phyloP scores from a whole-genome alignment of 2,329 filamentous ascomycete species.

The Trichoderma atroviride region DNA sequence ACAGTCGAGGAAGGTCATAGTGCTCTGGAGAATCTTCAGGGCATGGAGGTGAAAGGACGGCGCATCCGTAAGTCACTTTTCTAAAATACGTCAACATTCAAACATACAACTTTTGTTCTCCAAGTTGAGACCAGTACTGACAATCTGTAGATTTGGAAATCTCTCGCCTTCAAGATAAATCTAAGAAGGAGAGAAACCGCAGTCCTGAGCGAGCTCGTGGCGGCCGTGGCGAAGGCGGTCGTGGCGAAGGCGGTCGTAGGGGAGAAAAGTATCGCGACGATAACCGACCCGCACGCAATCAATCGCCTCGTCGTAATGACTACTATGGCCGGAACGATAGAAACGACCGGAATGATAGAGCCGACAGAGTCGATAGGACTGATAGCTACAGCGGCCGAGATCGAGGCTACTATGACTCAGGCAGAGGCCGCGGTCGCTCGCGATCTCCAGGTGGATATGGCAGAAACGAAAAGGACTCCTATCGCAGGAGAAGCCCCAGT shows the following conservation, averaged over 20 bases:
- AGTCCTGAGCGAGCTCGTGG: constrained; percentile 61
- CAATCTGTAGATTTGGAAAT: constrained; percentile 75
- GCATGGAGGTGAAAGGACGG: constrained; percentile 79
- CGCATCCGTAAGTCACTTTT: constrained; percentile 76
- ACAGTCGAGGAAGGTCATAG: constrained; percentile 71
- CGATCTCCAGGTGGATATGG: constrained; percentile 60
- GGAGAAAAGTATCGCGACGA: constrained; percentile 62
- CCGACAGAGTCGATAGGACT: constrained; percentile 55
- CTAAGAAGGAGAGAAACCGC: constrained; percentile 61
- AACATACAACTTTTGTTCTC: not conserved
- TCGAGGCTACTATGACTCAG: constrained; percentile 46
- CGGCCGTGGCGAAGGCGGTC: constrained; percentile 37
- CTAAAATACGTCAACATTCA: too few species aligned
- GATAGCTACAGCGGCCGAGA: constrained; percentile 54
- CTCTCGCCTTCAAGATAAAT: constrained; percentile 81
- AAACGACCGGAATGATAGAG: constrained; percentile 43
- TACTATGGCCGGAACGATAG: constrained; percentile 55
- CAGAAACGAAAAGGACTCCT: constrained; percentile 52
- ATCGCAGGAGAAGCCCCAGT: constrained; percentile 71
- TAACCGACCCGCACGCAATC: constrained; percentile 62
- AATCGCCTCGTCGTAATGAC: constrained; percentile 60
- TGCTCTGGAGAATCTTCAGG: constrained; percentile 79
- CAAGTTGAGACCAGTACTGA: constrained; percentile 35
- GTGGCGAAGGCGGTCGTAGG: constrained; percentile 45
- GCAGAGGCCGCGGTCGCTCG: constrained; percentile 62